A percentile compares a stretch with the other conserved stretches of the same genome.
Evolutionary conservation across 305 asterid species (phyloP).

Genomic region (Plantago lanceolata): DNA sequence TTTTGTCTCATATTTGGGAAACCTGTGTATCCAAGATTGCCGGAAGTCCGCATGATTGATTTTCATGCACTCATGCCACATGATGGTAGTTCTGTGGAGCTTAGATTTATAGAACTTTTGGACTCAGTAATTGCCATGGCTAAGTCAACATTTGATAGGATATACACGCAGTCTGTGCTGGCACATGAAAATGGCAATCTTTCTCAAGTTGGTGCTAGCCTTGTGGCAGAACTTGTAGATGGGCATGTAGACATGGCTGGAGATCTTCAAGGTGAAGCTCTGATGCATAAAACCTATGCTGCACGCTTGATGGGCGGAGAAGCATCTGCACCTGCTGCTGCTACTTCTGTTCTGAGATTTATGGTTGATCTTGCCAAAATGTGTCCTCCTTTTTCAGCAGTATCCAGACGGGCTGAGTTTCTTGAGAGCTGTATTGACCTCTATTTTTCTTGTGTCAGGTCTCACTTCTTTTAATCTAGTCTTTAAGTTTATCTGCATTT

Average conservation of each 20-base stretch:
- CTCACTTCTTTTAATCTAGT: conserved; percentile 19
- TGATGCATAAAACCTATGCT: conserved; percentile 99
- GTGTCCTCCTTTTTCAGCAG: conserved; percentile 91
- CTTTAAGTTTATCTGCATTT: conserved; percentile 19
- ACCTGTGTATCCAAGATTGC: conserved; percentile 97
- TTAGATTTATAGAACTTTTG: conserved; percentile 79
- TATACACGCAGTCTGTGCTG: conserved; percentile 74
- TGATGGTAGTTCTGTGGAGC: conserved; percentile 67
- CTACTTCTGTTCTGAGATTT: conserved; percentile 93
- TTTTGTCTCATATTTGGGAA: conserved; percentile 97
- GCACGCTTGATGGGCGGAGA: conserved; percentile 99
- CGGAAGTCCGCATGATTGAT: conserved; percentile 98
- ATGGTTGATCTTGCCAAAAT: conserved; percentile 99
- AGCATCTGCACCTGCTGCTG: conserved; percentile 99
- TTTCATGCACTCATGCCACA: conserved; percentile 97
- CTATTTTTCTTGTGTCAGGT: conserved; percentile 98
- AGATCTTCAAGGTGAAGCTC: conserved; percentile 99
- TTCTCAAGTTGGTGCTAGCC: conserved; percentile 92
- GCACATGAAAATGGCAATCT: conserved; percentile 86
- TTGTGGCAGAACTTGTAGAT: conserved; percentile 92
- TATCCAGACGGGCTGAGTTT: conserved; percentile 86
- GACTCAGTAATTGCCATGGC: conserved; percentile 98
- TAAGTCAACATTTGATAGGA: conserved; percentile 91
- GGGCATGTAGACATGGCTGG: conserved; percentile 81
- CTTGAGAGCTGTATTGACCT: conserved; percentile 94